Base-by-base conservation (phyloP, 768 basidiomycete species). In the Artomyces pyxidatus region DNA sequence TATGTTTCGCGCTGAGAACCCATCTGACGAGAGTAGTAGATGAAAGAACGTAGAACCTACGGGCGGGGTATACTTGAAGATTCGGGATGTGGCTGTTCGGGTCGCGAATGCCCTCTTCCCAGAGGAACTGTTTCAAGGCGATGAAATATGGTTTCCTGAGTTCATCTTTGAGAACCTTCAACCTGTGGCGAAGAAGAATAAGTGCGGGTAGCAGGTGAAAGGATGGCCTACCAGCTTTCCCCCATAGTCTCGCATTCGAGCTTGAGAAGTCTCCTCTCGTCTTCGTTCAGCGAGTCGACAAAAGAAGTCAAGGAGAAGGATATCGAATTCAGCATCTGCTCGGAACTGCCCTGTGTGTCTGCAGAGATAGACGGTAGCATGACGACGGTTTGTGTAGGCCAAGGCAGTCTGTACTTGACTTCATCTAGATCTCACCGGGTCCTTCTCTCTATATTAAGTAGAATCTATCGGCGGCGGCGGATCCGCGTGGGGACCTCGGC, bases 101-200 rank as follows among this genome's bases (percentile, higher is more conserved):
- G 23, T 75, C 78, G 51, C 61, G 70, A 11, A 83, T 76, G n/a
- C 83, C 83, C 60, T 83, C 77, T 4, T 74, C 66, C 74, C 76
- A 81, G 17, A 90, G 71, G 56, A 80, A 88, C 46, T 70, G 66
- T 64, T 90, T 89, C 49, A 91, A 63, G 22, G 75, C 60, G 45
- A 89, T 65, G 58, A 91, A 91, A 63, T 89, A 91, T 0, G 83
- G 76, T 58, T 87, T 83, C 57, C 71, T 75, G 44, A 91, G 75
- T 59, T 91, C 88, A 51, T 81, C 76, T 53, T 81, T 78, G 48
- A 91, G 71, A 29, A 85, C 56, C 60, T 84, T 84, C 38, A 90
- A 69, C 88, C 86, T 89, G 53, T 41, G n/a, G n/a, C n/a, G n/a
- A n/a, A n/a, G n/a, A 42, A 19, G 23, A 23, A 6, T 17, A 7